Conservation (phyloP, 1,139 yeast genomes). For the Blastobotrys arbuscula region DNA sequence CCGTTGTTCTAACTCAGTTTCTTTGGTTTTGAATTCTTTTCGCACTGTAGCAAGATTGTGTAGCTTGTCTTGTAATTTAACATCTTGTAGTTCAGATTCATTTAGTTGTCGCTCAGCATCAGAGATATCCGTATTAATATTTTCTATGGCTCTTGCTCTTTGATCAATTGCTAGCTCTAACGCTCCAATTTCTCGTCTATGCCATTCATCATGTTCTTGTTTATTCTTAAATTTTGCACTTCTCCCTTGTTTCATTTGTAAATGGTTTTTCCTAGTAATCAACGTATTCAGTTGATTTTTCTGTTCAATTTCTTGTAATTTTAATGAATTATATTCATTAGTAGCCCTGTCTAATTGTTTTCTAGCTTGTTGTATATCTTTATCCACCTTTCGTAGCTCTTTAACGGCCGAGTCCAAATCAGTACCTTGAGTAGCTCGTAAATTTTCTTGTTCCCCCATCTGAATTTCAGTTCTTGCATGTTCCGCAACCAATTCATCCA, state of each 20-base stretch:
- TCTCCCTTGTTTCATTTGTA: constrained; percentile 72
- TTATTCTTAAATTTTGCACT: constrained; percentile 53
- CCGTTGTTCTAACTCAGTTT: constrained; percentile 16
- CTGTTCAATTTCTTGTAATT: constrained; percentile 39
- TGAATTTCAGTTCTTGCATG: constrained; percentile 34
- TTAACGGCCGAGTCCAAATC: constrained; percentile 14
- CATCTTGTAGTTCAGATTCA: constrained; percentile 20
- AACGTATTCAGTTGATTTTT: constrained; percentile 42
- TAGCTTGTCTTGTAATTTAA: constrained; percentile 29
- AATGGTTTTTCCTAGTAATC: constrained; percentile 52
- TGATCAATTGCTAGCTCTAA: constrained; percentile 36
- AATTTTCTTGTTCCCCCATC: constrained; percentile 23
- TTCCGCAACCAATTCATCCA: constrained; percentile 37
- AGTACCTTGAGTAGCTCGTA: constrained; percentile 13
- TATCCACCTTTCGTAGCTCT: constrained; percentile 40
- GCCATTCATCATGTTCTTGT: constrained; percentile 64
- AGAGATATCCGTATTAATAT: constrained; percentile 23
- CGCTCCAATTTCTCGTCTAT: constrained; percentile 44
- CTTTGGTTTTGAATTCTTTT: constrained; percentile 18
- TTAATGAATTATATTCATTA: constrained; percentile 32
- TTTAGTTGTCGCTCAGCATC: constrained; percentile 19
- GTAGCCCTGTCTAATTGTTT: constrained; percentile 17
- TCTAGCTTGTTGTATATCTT: constrained; percentile 18
- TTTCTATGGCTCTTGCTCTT: constrained; percentile 20
- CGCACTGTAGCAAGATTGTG: constrained; percentile 32